Percentiles rank a stretch among this genome's conserved stretches.
phyloP scores from a whole-genome alignment of 345 rosid genomes.

The Sonneratia alba region DNA sequence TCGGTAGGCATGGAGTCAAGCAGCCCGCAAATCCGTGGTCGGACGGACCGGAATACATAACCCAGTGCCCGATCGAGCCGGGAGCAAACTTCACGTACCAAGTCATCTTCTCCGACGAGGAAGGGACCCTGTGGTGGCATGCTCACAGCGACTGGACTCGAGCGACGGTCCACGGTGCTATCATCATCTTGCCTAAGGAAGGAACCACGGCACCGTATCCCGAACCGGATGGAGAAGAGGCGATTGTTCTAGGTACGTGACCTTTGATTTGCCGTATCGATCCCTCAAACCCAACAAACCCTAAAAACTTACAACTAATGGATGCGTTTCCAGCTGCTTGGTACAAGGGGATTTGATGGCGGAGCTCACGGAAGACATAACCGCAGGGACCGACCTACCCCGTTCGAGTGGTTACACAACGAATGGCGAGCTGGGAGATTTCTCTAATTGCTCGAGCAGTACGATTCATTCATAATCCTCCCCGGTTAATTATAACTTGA shows the following conservation, averaged over 20 bases:
- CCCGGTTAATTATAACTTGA: no score
- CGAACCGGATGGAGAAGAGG: constrained; percentile 11
- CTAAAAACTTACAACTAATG: neutral
- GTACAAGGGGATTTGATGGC: constrained; percentile 4
- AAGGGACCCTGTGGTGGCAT: constrained; percentile 25
- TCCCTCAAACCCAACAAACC: no score
- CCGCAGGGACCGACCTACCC: neutral
- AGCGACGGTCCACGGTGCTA: constrained; percentile 29
- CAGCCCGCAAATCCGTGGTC: neutral
- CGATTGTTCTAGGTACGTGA: constrained; percentile 6
- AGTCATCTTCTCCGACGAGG: neutral
- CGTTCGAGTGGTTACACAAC: constrained; percentile 5
- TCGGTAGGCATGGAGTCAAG: no score
- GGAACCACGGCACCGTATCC: constrained; percentile 18
- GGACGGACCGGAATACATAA: neutral
- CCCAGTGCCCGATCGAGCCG: neutral
- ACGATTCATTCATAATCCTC: neutral
- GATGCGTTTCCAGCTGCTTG: constrained; percentile 5
- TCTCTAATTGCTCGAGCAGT: neutral
- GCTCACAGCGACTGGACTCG: constrained; percentile 34
- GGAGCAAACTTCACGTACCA: neutral
- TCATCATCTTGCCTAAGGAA: constrained; percentile 17
- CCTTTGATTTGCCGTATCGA: neutral
- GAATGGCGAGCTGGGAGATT: constrained; percentile 11
- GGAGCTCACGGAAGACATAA: neutral